Percentiles rank a stretch among this genome's conserved stretches.
Conservation (phyloP, 2,329 filamentous ascomycete genomes). For the Claviceps purpurea region DNA sequence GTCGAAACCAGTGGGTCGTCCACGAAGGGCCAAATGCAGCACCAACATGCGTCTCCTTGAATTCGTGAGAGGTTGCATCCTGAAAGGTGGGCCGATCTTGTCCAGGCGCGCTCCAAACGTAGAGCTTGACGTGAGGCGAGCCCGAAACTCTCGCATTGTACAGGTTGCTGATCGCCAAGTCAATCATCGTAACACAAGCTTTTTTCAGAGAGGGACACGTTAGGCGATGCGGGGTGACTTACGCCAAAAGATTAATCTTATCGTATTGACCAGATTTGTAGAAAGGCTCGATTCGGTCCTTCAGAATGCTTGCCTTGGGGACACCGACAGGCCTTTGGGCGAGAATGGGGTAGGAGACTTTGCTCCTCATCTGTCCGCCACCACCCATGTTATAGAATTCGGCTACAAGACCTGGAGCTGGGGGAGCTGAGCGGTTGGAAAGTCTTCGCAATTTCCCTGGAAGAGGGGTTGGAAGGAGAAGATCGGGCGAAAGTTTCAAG, state of each 20-base stretch:
- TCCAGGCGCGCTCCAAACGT: slow-evolving; percentile 70
- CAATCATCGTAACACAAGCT: neutral
- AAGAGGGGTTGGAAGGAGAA: slow-evolving; percentile 6
- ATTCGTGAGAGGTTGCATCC: slow-evolving; percentile 64
- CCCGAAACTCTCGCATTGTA: slow-evolving; percentile 40
- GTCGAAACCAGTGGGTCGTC: slow-evolving; percentile 95
- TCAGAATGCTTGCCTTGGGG: slow-evolving; percentile 75
- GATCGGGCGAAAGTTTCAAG: slow-evolving; percentile 7
- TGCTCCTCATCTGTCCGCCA: slow-evolving; percentile 28
- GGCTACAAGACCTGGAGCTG: slow-evolving; percentile 17
- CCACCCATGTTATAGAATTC: slow-evolving; percentile 36
- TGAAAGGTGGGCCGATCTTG: slow-evolving; percentile 73
- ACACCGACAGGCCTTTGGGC: slow-evolving; percentile 51
- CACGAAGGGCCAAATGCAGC: slow-evolving; percentile 83
- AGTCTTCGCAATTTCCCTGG: slow-evolving; percentile 16
- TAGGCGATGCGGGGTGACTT: slow-evolving; percentile 19
- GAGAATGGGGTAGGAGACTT: slow-evolving; percentile 38
- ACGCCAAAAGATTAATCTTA: slow-evolving; percentile 60
- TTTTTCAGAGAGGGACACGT: neutral
- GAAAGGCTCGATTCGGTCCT: slow-evolving; percentile 70
- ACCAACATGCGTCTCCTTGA: slow-evolving; percentile 61
- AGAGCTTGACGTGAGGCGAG: slow-evolving; percentile 67
- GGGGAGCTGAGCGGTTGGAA: slow-evolving; percentile 25
- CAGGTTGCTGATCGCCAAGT: slow-evolving; percentile 17
- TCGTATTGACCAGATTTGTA: slow-evolving; percentile 68